phyloP scores from a whole-genome alignment of 441 rosid species.

The Mallotus repandus region DNA sequence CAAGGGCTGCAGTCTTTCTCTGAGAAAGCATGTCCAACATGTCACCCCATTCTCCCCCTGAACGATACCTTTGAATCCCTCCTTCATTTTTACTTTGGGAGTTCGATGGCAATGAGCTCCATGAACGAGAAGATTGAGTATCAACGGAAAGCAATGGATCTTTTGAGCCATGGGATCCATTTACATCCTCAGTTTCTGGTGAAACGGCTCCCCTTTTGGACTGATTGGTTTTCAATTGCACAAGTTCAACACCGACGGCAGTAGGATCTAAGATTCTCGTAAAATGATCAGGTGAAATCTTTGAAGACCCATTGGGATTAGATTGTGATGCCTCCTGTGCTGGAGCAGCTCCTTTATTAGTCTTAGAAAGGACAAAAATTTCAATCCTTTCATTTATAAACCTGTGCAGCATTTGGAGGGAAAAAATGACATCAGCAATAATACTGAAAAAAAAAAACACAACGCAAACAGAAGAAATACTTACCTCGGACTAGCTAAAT shows the following conservation, averaged over 20 bases:
- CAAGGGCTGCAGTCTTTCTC: slow-evolving; percentile 86
- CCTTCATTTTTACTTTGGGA: slow-evolving; percentile 48
- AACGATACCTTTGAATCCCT: slow-evolving; percentile 45
- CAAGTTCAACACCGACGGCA: slow-evolving; percentile 92
- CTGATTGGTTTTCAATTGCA: slow-evolving; percentile 68
- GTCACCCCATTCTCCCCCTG: slow-evolving; percentile 84
- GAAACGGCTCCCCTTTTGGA: slow-evolving; percentile 35
- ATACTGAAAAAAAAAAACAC: slow-evolving; percentile 1
- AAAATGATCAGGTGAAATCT: slow-evolving; percentile 70
- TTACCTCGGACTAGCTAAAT: slow-evolving; percentile 90
- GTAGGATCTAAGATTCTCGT: slow-evolving; percentile 79
- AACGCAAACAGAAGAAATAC: slow-evolving; percentile 23
- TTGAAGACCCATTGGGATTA: slow-evolving; percentile 60
- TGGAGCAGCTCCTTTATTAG: slow-evolving; percentile 45
- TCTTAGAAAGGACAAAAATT: slow-evolving; percentile 64
- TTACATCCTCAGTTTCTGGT: slow-evolving; percentile 40
- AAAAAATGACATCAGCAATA: slow-evolving; percentile 24
- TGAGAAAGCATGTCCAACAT: slow-evolving; percentile 75
- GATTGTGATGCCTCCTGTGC: slow-evolving; percentile 54
- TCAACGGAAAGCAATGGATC: slow-evolving; percentile 96
- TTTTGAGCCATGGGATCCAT: slow-evolving; percentile 50
- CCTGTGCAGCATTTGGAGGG: slow-evolving; percentile 41
- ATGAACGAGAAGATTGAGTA: slow-evolving; percentile 66
- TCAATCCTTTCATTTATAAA: slow-evolving; percentile 96
- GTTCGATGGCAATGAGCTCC: slow-evolving; percentile 63